Evolutionary conservation across 1,284 basidiomycete genomes (phyloP).

Genomic region (Papiliotrema laurentii): DNA sequence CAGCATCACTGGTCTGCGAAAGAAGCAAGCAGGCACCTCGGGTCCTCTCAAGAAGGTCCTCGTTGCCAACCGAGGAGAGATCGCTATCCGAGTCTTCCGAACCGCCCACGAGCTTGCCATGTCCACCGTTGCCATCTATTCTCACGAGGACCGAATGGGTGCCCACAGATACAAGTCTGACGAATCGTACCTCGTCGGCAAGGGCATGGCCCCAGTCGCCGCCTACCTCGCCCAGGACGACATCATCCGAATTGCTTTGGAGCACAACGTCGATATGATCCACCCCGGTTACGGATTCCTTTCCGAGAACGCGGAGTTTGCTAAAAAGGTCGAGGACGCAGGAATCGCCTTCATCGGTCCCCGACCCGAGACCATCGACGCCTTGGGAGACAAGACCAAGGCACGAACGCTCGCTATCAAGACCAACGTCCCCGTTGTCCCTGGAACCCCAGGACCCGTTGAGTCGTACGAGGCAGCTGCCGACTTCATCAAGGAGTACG

Average conservation of each 20-base stretch:
- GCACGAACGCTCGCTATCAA: slow-evolving; percentile 75
- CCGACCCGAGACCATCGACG: slow-evolving; percentile 92
- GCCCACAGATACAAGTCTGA: slow-evolving; percentile 99
- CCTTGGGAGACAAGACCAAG: slow-evolving; percentile 98
- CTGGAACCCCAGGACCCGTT: slow-evolving; percentile 94
- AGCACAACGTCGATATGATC: slow-evolving; percentile 99
- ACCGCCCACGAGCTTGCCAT: slow-evolving; percentile 98
- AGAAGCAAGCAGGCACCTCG: slow-evolving; percentile 83
- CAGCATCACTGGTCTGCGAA: slow-evolving; percentile 84
- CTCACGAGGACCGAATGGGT: slow-evolving; percentile 90
- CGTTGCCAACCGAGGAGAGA: slow-evolving; percentile 97
- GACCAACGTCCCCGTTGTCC: slow-evolving; percentile 90
- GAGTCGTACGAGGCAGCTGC: slow-evolving; percentile 75
- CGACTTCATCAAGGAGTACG: slow-evolving; percentile 87
- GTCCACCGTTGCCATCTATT: slow-evolving; percentile 99
- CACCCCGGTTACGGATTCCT: slow-evolving; percentile 98
- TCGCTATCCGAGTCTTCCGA: slow-evolving; percentile 97
- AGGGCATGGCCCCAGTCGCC: slow-evolving; percentile 88
- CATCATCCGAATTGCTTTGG: slow-evolving; percentile 89
- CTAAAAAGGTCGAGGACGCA: slow-evolving; percentile 92
- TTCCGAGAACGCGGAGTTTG: slow-evolving; percentile 94
- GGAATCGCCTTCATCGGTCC: slow-evolving; percentile 98
- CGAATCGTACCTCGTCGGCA: slow-evolving; percentile 97
- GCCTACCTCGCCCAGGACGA: slow-evolving; percentile 98
- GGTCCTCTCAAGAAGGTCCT: slow-evolving; percentile 89